Percentiles rank a stretch among this genome's conserved stretches.
Conservation (phyloP, 2,329 filamentous ascomycete genomes). For the Colletotrichum kahawae region DNA sequence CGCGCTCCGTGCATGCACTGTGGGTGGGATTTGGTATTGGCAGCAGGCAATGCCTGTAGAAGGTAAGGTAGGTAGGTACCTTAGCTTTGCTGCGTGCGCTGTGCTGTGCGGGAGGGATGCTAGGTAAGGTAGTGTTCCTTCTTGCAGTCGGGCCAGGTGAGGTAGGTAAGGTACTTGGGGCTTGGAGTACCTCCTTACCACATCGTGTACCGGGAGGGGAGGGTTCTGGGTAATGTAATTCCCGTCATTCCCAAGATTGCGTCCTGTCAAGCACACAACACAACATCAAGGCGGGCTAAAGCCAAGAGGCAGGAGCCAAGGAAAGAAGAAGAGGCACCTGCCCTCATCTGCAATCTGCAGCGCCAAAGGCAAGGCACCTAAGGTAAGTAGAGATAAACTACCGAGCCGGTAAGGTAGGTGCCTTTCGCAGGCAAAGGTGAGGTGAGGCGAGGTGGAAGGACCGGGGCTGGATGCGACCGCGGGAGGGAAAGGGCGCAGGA, state of each 20-base stretch:
- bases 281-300: neutral
- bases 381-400: neutral
- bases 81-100: neutral
- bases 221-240: neutral
- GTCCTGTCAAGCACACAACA: neutral
- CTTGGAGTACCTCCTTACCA: neutral
- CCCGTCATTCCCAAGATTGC: neutral
- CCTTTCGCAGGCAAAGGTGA: neutral
- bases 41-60: neutral
- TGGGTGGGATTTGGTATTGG: neutral
- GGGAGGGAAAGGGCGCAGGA: neutral
- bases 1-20: constrained; percentile 17
- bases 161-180: neutral
- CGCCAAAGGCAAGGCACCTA: neutral
- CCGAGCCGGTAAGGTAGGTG: neutral
- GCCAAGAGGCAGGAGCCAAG: neutral
- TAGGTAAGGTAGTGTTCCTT: neutral
- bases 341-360: neutral
- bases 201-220: neutral
- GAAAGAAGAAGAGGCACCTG: neutral
- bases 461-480: neutral
- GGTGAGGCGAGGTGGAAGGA: neutral
- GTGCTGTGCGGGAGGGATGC: neutral
- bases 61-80: no score
- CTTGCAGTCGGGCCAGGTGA: neutral